These are phyloP conservation scores for Cotoneaster glaucophyllus DNA, from an alignment of 306 rosid genomes.

Conservation along the genomic window DNA sequence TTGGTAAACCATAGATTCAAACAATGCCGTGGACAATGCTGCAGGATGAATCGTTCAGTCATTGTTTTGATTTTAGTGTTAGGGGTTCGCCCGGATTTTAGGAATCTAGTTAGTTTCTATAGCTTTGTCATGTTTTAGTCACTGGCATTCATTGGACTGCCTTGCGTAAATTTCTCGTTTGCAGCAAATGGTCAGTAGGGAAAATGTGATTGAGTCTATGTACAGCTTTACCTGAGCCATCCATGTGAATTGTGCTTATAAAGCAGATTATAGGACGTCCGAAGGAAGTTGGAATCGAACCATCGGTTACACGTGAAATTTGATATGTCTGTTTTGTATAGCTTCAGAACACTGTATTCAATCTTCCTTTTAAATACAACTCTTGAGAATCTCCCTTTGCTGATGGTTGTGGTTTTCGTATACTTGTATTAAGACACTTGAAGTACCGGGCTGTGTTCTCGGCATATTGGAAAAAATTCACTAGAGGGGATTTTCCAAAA, in stretches of 20 bases:
- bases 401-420: background rate
- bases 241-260: background rate
- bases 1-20: slow-evolving; percentile 14
- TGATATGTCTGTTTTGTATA: background rate
- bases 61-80: slow-evolving; percentile 18
- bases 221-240: slow-evolving; percentile 6
- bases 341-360: background rate
- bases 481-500: background rate
- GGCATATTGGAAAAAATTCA: too few relatives aligned
- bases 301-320: background rate
- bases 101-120: slow-evolving; percentile 28
- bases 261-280: background rate
- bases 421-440: too few relatives aligned
- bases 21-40: slow-evolving; percentile 14
- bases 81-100: slow-evolving; percentile 28
- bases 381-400: background rate
- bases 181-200: slow-evolving; percentile 1
- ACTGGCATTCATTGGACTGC: slow-evolving; percentile 31
- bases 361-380: background rate
- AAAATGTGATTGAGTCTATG: slow-evolving; percentile 1
- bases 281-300: background rate
- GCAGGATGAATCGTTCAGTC: slow-evolving; percentile 16
- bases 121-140: slow-evolving; percentile 33
- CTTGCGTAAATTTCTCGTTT: slow-evolving; percentile 9
- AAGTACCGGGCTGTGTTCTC: fast-evolving